phyloP scores from a whole-genome alignment of 1,139 yeast species.

The Trichomonascaceae sp. region DNA sequence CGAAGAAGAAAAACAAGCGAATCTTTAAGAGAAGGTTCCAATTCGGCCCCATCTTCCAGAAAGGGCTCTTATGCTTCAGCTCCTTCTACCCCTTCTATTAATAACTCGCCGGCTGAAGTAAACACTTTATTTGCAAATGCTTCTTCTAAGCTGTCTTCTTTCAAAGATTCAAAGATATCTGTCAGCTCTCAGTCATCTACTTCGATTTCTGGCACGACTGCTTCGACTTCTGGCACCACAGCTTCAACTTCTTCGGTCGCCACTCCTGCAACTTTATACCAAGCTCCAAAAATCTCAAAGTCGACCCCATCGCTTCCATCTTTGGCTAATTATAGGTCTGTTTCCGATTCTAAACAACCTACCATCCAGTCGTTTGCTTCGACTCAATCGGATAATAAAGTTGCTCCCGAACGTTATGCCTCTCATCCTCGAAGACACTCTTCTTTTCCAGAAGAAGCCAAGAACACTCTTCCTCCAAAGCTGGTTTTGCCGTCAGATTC shows the following conservation, averaged over 20 bases:
- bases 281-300: not conserved
- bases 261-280: not conserved
- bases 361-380: not conserved
- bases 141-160: not conserved
- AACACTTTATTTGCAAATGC: not conserved
- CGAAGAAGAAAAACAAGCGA: constrained; percentile 19
- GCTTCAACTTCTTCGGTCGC: too few relatives aligned
- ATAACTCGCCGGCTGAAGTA: not conserved
- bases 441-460: not conserved
- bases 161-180: not conserved
- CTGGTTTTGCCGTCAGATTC: constrained; percentile 29
- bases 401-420: not conserved
- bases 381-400: not conserved
- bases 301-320: not conserved
- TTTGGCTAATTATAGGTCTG: not conserved
- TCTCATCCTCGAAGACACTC: not conserved
- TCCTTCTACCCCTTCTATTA: not conserved
- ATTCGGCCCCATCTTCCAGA: not conserved
- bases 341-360: not conserved
- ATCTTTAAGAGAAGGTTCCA: not conserved
- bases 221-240: not conserved
- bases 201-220: not conserved
- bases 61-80: not conserved
- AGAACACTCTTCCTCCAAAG: constrained; percentile 13
- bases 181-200: not conserved